A percentile compares a stretch with the other conserved stretches of the same genome.
Conservation (phyloP, 2,329 filamentous ascomycete genomes). For the Alternaria viburni region DNA sequence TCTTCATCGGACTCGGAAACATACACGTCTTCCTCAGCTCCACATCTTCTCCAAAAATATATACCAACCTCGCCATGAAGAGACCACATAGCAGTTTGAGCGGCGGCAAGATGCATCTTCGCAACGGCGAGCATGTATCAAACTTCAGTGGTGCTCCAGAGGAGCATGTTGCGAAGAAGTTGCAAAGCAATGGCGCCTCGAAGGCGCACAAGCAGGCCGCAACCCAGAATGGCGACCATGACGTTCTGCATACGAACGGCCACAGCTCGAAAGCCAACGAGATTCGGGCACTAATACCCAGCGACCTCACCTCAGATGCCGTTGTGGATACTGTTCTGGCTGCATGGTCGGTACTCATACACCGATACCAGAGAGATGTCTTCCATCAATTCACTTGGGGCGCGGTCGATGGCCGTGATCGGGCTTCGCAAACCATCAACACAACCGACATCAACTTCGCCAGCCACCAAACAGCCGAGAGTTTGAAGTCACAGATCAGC, state of each 20-base stretch:
- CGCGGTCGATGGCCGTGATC: slow-evolving; percentile 6
- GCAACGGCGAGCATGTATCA: slow-evolving; percentile 21
- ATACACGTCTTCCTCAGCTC: slow-evolving; percentile 8
- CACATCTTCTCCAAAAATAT: slow-evolving; percentile 1
- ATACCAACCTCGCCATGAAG: slow-evolving; percentile 1
- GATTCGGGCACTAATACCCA: slow-evolving; percentile 18
- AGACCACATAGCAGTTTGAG: slow-evolving; percentile 3
- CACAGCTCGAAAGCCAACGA: slow-evolving; percentile 19
- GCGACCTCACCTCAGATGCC: slow-evolving; percentile 10
- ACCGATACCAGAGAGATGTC: slow-evolving; percentile 41
- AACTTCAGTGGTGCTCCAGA: slow-evolving; percentile 21
- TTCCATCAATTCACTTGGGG: slow-evolving; percentile 42
- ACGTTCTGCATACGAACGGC: slow-evolving; percentile 3
- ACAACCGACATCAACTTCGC: slow-evolving; percentile 24
- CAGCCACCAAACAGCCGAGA: slow-evolving; percentile 16
- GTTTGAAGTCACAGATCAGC: slow-evolving; percentile 22
- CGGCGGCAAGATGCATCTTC: slow-evolving; percentile 26
- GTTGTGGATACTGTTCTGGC: slow-evolving; percentile 35
- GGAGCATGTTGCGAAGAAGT: slow-evolving; percentile 20
- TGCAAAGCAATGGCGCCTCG: slow-evolving; percentile 18
- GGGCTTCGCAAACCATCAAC: slow-evolving; percentile 21
- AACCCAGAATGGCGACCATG: slow-evolving; percentile 9
- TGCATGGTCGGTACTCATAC: slow-evolving; percentile 38
- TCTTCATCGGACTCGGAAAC: slow-evolving; percentile 13
- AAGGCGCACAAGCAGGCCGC: slow-evolving; percentile 8